Evolutionary conservation across 768 basidiomycete genomes (phyloP).

Genomic region (Chiua virens): DNA sequence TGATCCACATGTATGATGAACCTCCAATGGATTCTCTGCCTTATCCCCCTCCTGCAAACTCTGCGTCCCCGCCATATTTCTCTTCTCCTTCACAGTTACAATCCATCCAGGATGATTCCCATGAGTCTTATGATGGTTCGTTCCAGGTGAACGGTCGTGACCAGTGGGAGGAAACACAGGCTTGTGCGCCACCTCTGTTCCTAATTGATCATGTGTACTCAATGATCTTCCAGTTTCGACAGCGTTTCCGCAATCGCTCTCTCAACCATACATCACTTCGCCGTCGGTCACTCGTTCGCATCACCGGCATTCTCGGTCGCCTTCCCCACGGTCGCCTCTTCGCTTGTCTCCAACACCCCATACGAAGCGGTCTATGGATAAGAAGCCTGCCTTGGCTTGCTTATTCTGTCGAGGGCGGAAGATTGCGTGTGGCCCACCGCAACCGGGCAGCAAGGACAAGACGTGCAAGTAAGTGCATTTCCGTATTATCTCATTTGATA

Average conservation of each 20-base stretch:
- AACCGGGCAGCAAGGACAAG: slow-evolving; percentile 50
- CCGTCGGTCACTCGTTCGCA: slow-evolving; percentile 20
- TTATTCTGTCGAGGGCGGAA: slow-evolving; percentile 67
- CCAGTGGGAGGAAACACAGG: slow-evolving; percentile 22
- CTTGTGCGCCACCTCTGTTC: slow-evolving; percentile 3
- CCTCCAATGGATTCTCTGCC: slow-evolving; percentile 35
- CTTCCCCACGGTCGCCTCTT: slow-evolving; percentile 21
- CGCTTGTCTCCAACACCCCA: slow-evolving; percentile 25
- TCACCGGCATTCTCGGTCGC: slow-evolving; percentile 25
- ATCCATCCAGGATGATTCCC: slow-evolving; percentile 11
- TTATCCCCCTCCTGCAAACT: slow-evolving; percentile 25
- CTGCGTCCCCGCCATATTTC: slow-evolving; percentile 24
- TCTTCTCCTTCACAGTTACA: slow-evolving; percentile 8
- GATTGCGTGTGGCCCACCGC: slow-evolving; percentile 66
- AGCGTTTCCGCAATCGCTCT: slow-evolving; percentile 9
- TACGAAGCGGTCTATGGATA: slow-evolving; percentile 32
- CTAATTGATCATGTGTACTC: slow-evolving; percentile 22
- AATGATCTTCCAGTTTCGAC: slow-evolving; percentile 8
- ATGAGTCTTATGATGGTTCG: slow-evolving; percentile 10
- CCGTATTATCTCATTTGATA: background rate
- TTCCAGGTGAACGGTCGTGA: slow-evolving; percentile 14
- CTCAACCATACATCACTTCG: slow-evolving; percentile 8
- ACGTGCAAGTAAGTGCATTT: slow-evolving; percentile 62
- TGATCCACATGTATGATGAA: slow-evolving; percentile 6
- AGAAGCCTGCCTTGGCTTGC: slow-evolving; percentile 64